Percentiles rank a stretch among this genome's conserved stretches.
phyloP scores from a whole-genome alignment of 2,329 filamentous ascomycete genomes.

The Phialophora tarda region DNA sequence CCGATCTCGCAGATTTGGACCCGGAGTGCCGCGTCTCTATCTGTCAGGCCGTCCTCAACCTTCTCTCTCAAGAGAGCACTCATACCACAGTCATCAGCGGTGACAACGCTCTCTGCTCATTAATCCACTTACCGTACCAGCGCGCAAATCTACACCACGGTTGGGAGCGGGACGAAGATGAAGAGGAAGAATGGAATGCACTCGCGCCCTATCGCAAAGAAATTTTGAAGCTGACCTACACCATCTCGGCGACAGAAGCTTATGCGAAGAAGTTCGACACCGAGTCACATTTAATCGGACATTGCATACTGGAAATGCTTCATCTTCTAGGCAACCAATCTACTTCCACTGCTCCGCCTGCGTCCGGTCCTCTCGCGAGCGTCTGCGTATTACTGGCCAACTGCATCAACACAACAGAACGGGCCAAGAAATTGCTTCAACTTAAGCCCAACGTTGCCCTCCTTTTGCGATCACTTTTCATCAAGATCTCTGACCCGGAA shows the following conservation, averaged over 20 bases:
- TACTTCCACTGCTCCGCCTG: conserved; percentile 20
- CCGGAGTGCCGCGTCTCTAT: conserved; percentile 26
- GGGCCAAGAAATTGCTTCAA: conserved; percentile 21
- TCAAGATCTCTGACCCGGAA: conserved; percentile 13
- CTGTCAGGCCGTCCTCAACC: conserved; percentile 32
- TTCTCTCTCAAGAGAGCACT: conserved; percentile 27
- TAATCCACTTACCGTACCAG: conserved; percentile 29
- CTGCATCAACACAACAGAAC: conserved; percentile 25
- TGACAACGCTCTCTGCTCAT: conserved; percentile 22
- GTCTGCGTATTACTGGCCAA: conserved; percentile 34
- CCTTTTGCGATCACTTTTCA: conserved; percentile 10
- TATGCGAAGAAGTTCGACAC: conserved; percentile 20
- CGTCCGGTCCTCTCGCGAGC: conserved; percentile 1
- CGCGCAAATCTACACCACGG: not conserved
- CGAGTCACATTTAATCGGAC: conserved; percentile 19
- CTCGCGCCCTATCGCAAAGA: conserved; percentile 30
- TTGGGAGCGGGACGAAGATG: conserved; percentile 13
- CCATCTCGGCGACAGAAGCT: conserved; percentile 29
- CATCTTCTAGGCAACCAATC: not conserved
- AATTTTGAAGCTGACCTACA: conserved; percentile 34
- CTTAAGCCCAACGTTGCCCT: conserved; percentile 11
- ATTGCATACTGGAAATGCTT: conserved; percentile 21
- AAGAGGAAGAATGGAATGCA: conserved; percentile 23
- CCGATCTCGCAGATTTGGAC: conserved; percentile 19
- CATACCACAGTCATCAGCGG: conserved; percentile 21